phyloP scores from a whole-genome alignment of 768 basidiomycete species.

The Ephemerocybe angulata region DNA sequence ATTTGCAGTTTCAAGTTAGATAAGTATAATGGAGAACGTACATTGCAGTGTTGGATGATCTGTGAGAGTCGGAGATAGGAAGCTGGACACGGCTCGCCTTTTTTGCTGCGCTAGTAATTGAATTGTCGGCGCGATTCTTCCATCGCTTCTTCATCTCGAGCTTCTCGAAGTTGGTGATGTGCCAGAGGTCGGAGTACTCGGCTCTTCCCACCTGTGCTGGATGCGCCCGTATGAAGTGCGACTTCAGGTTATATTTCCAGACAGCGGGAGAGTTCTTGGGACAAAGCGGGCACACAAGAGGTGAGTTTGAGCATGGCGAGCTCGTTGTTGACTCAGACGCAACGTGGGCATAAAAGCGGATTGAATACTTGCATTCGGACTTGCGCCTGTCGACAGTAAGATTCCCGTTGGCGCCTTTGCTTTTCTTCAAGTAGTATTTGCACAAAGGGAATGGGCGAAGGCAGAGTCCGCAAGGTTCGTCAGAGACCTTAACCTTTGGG shows the following conservation, averaged over 20 bases:
- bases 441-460: slow-evolving; percentile 18
- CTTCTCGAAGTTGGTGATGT: not conserved
- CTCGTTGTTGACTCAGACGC: not conserved
- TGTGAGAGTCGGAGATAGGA: too few species aligned
- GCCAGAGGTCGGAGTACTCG: not conserved
- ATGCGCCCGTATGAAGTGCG: slow-evolving; percentile 15
- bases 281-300: slow-evolving; percentile 17
- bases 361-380: slow-evolving; percentile 2
- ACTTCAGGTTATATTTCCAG: slow-evolving; percentile 20
- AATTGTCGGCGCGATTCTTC: not conserved
- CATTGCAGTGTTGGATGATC: too few species aligned
- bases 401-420: slow-evolving; percentile 15
- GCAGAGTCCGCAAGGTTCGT: slow-evolving; percentile 25
- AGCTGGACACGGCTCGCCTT: too few species aligned
- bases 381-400: slow-evolving; percentile 13
- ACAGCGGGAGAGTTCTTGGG: slow-evolving; percentile 11
- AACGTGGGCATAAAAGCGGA: not conserved
- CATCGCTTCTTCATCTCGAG: not conserved
- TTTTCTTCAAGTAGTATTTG: slow-evolving; percentile 14
- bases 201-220: not conserved
- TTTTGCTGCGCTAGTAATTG: too few species aligned
- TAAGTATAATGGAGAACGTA: too few species aligned
- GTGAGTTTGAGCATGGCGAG: slow-evolving; percentile 22
- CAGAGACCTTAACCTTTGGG: slow-evolving; percentile 5
- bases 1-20: too few species aligned